Conservation (phyloP, 176 grass and related monocot genomes). For the Juncus inflexus region DNA sequence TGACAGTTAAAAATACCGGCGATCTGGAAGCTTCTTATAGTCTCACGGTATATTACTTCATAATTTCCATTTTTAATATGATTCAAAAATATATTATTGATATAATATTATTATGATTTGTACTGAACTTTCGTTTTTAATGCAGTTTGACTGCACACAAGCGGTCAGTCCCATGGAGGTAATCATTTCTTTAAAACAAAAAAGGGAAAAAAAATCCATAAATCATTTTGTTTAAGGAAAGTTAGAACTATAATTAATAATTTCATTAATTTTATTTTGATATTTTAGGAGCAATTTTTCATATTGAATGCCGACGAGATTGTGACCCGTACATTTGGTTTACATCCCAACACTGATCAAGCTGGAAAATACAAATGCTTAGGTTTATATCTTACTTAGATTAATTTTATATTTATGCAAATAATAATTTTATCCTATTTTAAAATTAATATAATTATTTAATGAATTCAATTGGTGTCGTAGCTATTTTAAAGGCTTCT, state of each 20-base stretch:
- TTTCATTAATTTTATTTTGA: constrained; percentile 10
- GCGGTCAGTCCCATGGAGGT: constrained; percentile 78
- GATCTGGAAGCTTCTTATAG: constrained; percentile 84
- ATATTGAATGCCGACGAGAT: constrained; percentile 69
- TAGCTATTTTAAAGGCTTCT: constrained; percentile 85
- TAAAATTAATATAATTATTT: not conserved
- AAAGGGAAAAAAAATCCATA: too few species aligned
- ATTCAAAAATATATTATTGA: too few species aligned
- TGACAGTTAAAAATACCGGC: constrained; percentile 68
- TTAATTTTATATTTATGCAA: not conserved
- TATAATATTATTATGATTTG: not conserved
- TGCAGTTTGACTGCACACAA: constrained; percentile 68
- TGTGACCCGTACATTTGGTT: constrained; percentile 38
- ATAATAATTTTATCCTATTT: not conserved
- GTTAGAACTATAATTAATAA: not conserved
- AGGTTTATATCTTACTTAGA: constrained; percentile 37
- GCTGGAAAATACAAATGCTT: constrained; percentile 57
- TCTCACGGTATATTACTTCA: constrained; percentile 56
- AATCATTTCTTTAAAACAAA: constrained; percentile 13
- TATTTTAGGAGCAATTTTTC: constrained; percentile 80
- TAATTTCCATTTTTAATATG: too few species aligned
- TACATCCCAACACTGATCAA: constrained; percentile 55
- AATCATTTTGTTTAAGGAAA: not conserved
- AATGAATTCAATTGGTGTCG: constrained; percentile 20
- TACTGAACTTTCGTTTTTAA: not conserved